Evolutionary conservation across 2,329 filamentous ascomycete species (phyloP), one percentile per base, ranked within the genome.

Genomic region (Curvularia eragrostidis): DNA sequence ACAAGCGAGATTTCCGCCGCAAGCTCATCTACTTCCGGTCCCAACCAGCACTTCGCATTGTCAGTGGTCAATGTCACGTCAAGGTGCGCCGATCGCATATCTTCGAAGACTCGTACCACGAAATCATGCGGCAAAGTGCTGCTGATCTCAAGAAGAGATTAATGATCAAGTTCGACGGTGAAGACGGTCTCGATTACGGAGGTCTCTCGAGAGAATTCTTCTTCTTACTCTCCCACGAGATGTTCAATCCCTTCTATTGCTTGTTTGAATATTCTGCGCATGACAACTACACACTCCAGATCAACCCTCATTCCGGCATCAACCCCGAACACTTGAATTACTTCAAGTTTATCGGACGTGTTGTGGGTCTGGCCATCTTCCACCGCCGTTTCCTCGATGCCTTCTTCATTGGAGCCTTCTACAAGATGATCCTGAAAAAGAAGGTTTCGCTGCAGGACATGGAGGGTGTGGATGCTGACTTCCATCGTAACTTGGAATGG

Each of bases 171-270:
- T 99, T 99, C 69, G 95, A 99, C 68, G 95, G 95, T 48, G 95
- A 99, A 81, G 95, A 99, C 72, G 95, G 95, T 79, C 82, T 99
- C 60, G 95, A 99, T 79, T 99, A 99, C 74, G 95, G 95, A 77
- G 95, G 95, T 84, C 85, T 99, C 54, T 99, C 95, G 34, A 86
- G 87, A 63, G 95, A 99, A 80, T 99, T 99, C 83, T 99, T 99
- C 84, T 99, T 99, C 87, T 83, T 99, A 39, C 87, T 99, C 54
- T 98, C 94, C 15, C 95, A 99, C 80, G 95, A 99, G 82, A 99
- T 99, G 95, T 99, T 99, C 83, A 99, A 99, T 78, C 95, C 95
- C 30, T 99, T 99, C 81, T 99, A 99, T 82, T 99, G 95, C 77
- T 84, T 99, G 52, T 99, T 99, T 83, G 95, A 99, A 81, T 99